Base-by-base conservation (phyloP, 2,329 filamentous ascomycete species). In the Penicillium sp. region DNA sequence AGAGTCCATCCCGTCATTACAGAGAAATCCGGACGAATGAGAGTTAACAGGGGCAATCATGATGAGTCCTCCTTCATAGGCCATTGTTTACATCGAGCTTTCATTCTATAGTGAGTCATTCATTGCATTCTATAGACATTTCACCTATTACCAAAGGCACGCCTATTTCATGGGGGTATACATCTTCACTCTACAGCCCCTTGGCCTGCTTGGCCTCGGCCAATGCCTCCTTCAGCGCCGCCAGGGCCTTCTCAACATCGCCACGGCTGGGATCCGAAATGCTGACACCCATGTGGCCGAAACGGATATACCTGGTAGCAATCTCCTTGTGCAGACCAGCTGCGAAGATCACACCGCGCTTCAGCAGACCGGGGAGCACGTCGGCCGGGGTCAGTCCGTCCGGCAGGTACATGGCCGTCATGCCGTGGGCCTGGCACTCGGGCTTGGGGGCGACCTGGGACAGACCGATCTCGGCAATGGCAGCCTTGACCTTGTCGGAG, bases 211-310 rank as follows among this genome's bases (percentile, higher is more conserved):
- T 91, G 57, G 87, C 89, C 77, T 96, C 93, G 1, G 81, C 75
- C 63, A 98, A 79, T 8, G 88, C 87, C 57, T 88, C 86, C 79
- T 89, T 88, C 67, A 99, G 78, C 47, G 91, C 90, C 67, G 87
- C 82, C 63, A 98, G 83, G 1, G 94, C 95, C 71, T 89, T 90
- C 64, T 96, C 90, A 69, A 98, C 87, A 74, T 99, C 92, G 54
- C 84, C 84, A 63, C 93, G 85, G 63, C 86, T 86, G 31, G 91
- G 85, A 73, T 97, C 91, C 70, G 88, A 91, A 67, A 93, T 90
- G 73, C 90, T 95, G 63, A 98, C 91, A 68, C 95, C 95, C 95
- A 99, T 99, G 77, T 98, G 95, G 45, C 95, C 95, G 71, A 99
- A 95, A 31, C 95, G 88, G 68, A 99, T 90, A 76, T 99, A 99